These are phyloP conservation scores for Elsinoe necatrix DNA, from an alignment of 2,329 filamentous ascomycete genomes.

Conservation along the genomic window DNA sequence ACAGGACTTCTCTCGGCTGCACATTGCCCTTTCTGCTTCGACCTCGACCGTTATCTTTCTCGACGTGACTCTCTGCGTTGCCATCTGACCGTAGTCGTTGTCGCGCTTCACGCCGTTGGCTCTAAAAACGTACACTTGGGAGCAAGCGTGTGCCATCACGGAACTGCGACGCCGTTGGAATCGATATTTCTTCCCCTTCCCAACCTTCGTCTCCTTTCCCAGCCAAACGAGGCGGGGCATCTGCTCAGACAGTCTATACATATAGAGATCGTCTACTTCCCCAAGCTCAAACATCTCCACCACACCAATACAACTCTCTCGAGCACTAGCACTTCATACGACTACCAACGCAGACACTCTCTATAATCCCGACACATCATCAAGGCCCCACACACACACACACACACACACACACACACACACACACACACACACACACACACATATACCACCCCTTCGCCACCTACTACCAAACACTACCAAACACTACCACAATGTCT, in stretches of 20 bases:
- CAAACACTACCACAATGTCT: constrained; percentile 11
- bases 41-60: not conserved
- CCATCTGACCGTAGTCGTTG: constrained; percentile 11
- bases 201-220: constrained; percentile 18
- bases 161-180: constrained; percentile 19
- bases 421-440: too few species aligned
- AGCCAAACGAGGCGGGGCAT: constrained; percentile 17
- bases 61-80: constrained; percentile 8
- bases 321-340: not conserved
- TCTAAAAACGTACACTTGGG: not conserved
- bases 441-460: not conserved
- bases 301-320: constrained; percentile 11
- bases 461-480: not conserved
- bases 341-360: constrained; percentile 1
- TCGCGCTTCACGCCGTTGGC: constrained; percentile 14
- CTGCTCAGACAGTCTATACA: constrained; percentile 15
- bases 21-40: not conserved
- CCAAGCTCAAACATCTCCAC: constrained; percentile 16
- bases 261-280: constrained; percentile 14
- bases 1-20: constrained; percentile 13
- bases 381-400: not conserved
- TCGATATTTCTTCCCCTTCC: constrained; percentile 19
- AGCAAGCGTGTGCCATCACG: not conserved
- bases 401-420: too few species aligned
- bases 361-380: constrained; percentile 7